Evolutionary conservation across 371 early-diverging fungal species (phyloP), one percentile per base, ranked within the genome.

Genomic region (Coemansia sp.): DNA sequence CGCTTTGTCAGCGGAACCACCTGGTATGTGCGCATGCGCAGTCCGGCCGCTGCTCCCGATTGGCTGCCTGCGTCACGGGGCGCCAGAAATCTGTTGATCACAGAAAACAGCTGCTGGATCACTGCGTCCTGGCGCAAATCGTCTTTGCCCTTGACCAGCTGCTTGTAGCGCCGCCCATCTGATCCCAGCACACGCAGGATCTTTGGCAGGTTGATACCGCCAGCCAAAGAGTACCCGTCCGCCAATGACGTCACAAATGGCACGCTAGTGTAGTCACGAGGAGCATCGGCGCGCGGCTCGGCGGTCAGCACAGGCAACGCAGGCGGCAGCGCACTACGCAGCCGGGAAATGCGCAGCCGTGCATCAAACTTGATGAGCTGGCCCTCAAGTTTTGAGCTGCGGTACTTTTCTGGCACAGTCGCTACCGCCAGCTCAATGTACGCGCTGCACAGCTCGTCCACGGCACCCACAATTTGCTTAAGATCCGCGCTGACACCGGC

Each of bases 1-100:
- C 89, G 88, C 64, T 90, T 86, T 39, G 92, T 92, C 22, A 99
- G 83, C 0, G 99, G 99, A 21, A 99, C 89, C 0, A 99, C 99
- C 26, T 89, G 83, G 82, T 98, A 99, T 3, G 89, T 87, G 11
- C 95, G 80, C 0, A 95, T 87, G 24, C 80, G 78, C 64, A 95
- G 71, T 79, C 75, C 57, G 13, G 48, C 52, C 2, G 59, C 47
- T 14, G 60, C 34, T 22, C 29, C 16, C 8, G 60, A 42, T 51
- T 45, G 11, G 4, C 57, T 59, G 21, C 29, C 24, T 27, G 53
- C 29, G 39, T 24, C 47, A 13, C 55, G 37, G 55, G 39, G 45
- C 4, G 63, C 55, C 70, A 78, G 55, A n/a, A 62, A 71, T 14
- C 55, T 39, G 64, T 81, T 81, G 59, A 82, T 68, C 4, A 81